A percentile compares a stretch with the other conserved stretches of the same genome.
phyloP scores from a whole-genome alignment of 2,329 filamentous ascomycete genomes.

The Onygena corvina region DNA sequence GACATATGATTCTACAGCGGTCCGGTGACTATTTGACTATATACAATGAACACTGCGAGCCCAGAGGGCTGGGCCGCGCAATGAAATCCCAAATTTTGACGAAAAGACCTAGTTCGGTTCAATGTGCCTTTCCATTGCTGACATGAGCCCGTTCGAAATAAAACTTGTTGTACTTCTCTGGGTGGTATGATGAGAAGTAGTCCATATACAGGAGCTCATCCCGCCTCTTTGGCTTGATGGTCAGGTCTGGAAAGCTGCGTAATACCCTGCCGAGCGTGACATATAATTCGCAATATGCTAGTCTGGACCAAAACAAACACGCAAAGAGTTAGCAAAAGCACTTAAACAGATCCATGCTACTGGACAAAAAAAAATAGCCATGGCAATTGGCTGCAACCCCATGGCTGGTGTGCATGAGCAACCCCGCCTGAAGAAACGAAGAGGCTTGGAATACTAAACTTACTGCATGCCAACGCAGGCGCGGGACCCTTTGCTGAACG shows the following conservation, averaged over 20 bases:
- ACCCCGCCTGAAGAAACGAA: not conserved
- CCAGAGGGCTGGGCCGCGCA: too few species aligned
- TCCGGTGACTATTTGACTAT: too few species aligned
- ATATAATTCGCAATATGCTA: slow-evolving; percentile 15
- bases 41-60: too few species aligned
- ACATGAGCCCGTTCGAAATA: not conserved
- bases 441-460: slow-evolving; percentile 5
- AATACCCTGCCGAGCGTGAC: slow-evolving; percentile 11
- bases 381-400: not conserved
- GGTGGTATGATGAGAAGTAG: slow-evolving; percentile 6
- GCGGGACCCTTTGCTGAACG: slow-evolving; percentile 19
- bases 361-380: not conserved
- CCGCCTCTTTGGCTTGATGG: slow-evolving; percentile 4
- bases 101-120: too few species aligned
- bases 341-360: not conserved
- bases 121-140: not conserved
- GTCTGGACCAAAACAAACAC: slow-evolving; percentile 9
- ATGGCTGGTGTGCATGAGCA: not conserved
- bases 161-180: slow-evolving; percentile 6
- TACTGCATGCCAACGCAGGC: slow-evolving; percentile 19
- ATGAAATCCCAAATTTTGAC: too few species aligned
- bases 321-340: not conserved
- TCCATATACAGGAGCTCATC: slow-evolving; percentile 7
- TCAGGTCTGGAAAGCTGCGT: slow-evolving; percentile 8
- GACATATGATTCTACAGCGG: too few species aligned